phyloP scores from a whole-genome alignment of 331 rosid species.

The Phaseolus coccineus region DNA sequence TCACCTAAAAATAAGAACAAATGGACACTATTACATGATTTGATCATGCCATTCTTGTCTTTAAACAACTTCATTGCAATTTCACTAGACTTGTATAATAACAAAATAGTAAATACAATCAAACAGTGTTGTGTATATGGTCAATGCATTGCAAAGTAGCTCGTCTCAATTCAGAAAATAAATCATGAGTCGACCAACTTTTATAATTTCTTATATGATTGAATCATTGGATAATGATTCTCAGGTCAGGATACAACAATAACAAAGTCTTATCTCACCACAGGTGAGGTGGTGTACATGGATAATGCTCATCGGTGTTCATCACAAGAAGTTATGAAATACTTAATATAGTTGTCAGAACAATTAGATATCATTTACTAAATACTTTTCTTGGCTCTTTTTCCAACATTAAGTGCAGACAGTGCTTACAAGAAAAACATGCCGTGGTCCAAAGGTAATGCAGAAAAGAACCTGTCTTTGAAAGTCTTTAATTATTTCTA shows the following conservation, averaged over 20 bases:
- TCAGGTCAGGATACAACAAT: not conserved
- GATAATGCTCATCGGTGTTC: not conserved
- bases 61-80: slow-evolving; percentile 24
- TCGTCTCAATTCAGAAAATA: not conserved
- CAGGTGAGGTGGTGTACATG: too few species aligned
- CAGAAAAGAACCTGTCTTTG: slow-evolving; percentile 13
- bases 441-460: slow-evolving; percentile 25
- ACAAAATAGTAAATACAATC: slow-evolving; percentile 23
- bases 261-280: not conserved
- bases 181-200: too few species aligned
- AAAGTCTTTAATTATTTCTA: slow-evolving; percentile 8
- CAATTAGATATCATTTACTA: not conserved
- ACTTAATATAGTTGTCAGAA: slow-evolving; percentile 10
- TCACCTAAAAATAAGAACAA: slow-evolving; percentile 29
- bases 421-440: not conserved
- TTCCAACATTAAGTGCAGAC: slow-evolving; percentile 6
- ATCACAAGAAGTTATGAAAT: not conserved
- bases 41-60: slow-evolving; percentile 20
- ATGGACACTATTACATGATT: slow-evolving; percentile 31
- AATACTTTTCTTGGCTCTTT: not conserved
- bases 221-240: not conserved
- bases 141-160: slow-evolving; percentile 14
- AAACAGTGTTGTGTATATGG: slow-evolving; percentile 22
- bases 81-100: slow-evolving; percentile 20
- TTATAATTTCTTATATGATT: slow-evolving; percentile 20